Evolutionary conservation across 306 rosid genomes (phyloP), one percentile per base, ranked within the genome.

Genomic region (Trifolium dubium): DNA sequence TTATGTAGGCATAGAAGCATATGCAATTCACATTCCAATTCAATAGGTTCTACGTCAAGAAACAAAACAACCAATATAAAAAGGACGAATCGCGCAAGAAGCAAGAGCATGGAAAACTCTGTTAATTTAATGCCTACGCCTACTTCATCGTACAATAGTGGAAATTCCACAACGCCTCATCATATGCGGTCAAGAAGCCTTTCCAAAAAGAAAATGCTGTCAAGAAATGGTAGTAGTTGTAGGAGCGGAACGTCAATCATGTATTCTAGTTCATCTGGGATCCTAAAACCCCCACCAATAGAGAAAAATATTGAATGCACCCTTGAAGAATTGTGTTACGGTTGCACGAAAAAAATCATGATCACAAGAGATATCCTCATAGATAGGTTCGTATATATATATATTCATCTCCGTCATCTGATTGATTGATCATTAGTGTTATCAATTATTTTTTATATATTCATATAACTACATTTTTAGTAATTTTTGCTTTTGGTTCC

Each of bases 231-330:
- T 4, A 87, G 80, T 51, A 73, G 72, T 64, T 69, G 79, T 39
- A 81, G 67, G 59, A 73, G 63, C 70, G n/a, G n/a, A n/a, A 59
- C 79, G 13, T 77, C 88, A 28, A 90, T 92, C 34, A 86, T 88
- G 96, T 94, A 77, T 77, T 94, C 99, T 8, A 90, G 81, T 74
- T 94, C 97, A 3, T 87, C 93, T 31, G 98, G 98, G 28, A 37
- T 76, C 88, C 32, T 92, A 29, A 95, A 90, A 78, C 88, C 89
- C 2, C 85, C 87, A 5, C 77, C 97, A 10, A 71, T 90, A 11
- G 90, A 88, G 87, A 90, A 75, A 75, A 84, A 56, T 28, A 89
- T 95, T 2, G 88, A 90, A 51, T 95, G 99, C 83, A 83, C 96
- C 32, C 89, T 95, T 4, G 93, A 95, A 82, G 98, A 95, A 56